A percentile compares a stretch with the other conserved stretches of the same genome.
phyloP scores from a whole-genome alignment of 495 filamentous ascomycete species.

The Daldinia concentrica region DNA sequence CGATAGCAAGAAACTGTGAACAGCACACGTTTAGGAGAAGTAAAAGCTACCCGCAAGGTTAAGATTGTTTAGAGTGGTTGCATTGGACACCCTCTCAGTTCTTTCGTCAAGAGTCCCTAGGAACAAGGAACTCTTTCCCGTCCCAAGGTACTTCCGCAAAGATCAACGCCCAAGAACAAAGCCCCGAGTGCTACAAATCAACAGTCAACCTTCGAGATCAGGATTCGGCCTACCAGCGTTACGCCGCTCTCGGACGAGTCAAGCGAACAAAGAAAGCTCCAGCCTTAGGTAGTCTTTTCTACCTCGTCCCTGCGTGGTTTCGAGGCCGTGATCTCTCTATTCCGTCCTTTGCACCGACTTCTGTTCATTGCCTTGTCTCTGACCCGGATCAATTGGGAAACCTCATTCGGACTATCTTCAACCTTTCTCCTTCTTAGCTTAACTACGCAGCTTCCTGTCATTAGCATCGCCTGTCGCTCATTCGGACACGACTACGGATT shows the following conservation, averaged over 20 bases:
- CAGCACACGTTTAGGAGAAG: slow-evolving; percentile 21
- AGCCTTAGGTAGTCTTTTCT: slow-evolving; percentile 15
- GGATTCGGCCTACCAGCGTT: slow-evolving; percentile 11
- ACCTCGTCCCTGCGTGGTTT: slow-evolving; percentile 29
- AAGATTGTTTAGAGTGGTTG: slow-evolving; percentile 27
- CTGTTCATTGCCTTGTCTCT: slow-evolving; percentile 21
- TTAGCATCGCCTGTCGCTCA: slow-evolving; percentile 37
- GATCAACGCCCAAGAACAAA: slow-evolving; percentile 27
- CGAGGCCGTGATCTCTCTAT: slow-evolving; percentile 14
- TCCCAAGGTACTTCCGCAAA: slow-evolving; percentile 23
- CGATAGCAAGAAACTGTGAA: slow-evolving; percentile 25
- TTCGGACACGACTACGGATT: slow-evolving; percentile 41
- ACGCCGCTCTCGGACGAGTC: slow-evolving; percentile 40
- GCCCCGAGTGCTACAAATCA: slow-evolving; percentile 25
- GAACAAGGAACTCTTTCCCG: slow-evolving; percentile 26
- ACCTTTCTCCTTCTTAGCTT: slow-evolving; percentile 51
- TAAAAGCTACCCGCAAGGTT: slow-evolving; percentile 4
- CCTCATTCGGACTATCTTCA: slow-evolving; percentile 17
- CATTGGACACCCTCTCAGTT: slow-evolving; percentile 23
- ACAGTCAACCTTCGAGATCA: slow-evolving; percentile 23
- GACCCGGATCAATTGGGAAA: slow-evolving; percentile 30
- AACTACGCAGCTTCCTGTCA: slow-evolving; percentile 40
- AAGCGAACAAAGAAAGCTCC: slow-evolving; percentile 41
- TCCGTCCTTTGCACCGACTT: slow-evolving; percentile 32
- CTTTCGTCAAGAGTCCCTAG: slow-evolving; percentile 20